Evolutionary conservation across 495 filamentous ascomycete species (phyloP).

Genomic region (Pyrenula massariospora): DNA sequence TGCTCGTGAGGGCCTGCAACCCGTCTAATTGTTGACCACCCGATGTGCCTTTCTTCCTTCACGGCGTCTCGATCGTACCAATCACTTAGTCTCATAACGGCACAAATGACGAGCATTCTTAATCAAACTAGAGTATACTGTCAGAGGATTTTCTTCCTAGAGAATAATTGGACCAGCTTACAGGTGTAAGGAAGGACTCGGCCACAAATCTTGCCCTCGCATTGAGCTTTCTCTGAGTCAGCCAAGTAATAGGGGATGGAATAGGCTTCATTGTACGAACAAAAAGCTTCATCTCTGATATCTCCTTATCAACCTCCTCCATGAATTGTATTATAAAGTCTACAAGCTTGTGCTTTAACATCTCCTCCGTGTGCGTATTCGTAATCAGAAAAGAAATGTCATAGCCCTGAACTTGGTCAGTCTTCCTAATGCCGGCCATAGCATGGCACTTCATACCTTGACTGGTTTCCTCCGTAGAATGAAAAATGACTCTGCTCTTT

Average conservation of each 20-base stretch:
- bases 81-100: no score
- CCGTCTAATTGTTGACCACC: no score
- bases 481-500: constrained; percentile 95
- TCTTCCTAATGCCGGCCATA: constrained; percentile 1
- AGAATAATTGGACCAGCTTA: no score
- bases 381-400: constrained; percentile 98
- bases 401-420: constrained; percentile 56
- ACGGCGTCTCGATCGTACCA: no score
- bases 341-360: constrained; percentile 97
- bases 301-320: constrained; percentile 99
- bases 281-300: constrained; percentile 99
- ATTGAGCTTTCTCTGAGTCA: constrained; percentile 57
- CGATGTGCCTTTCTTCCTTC: no score
- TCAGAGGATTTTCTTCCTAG: no score
- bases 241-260: neutral
- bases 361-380: constrained; percentile 94
- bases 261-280: constrained; percentile 39
- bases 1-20: no score
- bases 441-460: no score
- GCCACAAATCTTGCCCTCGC: constrained; percentile 95
- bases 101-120: no score
- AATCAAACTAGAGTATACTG: constrained; percentile 3
- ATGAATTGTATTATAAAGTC: constrained; percentile 99
- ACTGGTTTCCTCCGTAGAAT: constrained; percentile 90
- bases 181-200: constrained; percentile 93